Evolutionary conservation across 371 early-diverging fungal species (phyloP).

Genomic region (Syncephalastrum monosporum): DNA sequence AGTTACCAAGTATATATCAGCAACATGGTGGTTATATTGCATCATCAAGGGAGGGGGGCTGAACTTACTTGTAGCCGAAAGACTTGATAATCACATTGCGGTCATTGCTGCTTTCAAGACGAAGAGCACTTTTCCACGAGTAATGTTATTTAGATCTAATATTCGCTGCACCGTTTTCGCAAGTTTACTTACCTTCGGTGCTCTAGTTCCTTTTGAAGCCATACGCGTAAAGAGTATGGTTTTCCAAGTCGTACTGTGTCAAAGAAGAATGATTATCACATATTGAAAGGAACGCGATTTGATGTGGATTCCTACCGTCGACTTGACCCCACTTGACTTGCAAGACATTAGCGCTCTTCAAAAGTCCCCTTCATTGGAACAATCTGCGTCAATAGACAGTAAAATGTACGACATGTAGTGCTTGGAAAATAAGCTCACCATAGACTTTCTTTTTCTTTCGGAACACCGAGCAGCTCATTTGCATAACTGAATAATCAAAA

Average conservation of each 20-base stretch:
- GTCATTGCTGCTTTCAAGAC: constrained; percentile 18
- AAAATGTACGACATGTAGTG: neutral
- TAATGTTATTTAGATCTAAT: no score
- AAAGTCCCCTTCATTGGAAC: constrained; percentile 29
- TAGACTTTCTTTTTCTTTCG: constrained; percentile 81
- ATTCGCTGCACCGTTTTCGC: no score
- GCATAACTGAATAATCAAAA: constrained; percentile 28
- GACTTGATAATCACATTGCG: constrained; percentile 42
- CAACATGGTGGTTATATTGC: neutral
- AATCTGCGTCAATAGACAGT: neutral
- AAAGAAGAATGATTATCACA: neutral
- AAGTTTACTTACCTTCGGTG: constrained; percentile 37
- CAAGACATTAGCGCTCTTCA: constrained; percentile 51
- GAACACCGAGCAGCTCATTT: constrained; percentile 78
- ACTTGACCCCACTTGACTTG: constrained; percentile 76
- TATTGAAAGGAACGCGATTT: neutral
- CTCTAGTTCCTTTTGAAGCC: constrained; percentile 55
- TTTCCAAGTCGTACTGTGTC: constrained; percentile 70
- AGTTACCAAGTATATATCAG: constrained; percentile 4
- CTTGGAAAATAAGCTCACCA: constrained; percentile 24
- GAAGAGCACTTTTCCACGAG: constrained; percentile 15
- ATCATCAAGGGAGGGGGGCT: neutral
- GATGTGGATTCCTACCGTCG: constrained; percentile 30
- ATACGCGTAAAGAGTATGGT: constrained; percentile 68
- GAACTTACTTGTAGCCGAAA: constrained; percentile 49